Percentiles rank a stretch among this genome's conserved stretches.
Conservation (phyloP, 2,329 filamentous ascomycete species). For the Beauveria bassiana region DNA sequence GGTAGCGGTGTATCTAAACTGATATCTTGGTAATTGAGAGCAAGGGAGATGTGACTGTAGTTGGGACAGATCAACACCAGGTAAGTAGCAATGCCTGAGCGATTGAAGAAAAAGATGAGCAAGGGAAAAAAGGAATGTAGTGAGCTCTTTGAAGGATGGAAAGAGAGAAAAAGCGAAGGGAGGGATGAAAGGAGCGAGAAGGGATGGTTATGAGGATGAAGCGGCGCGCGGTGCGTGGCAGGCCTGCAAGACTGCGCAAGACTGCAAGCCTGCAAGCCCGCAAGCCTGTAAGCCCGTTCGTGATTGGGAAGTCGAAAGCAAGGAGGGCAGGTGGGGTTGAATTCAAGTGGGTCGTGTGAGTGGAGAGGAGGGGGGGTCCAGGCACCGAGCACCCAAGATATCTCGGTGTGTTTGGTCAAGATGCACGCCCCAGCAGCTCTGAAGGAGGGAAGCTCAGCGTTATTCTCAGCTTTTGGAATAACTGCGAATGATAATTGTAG, state of each 20-base stretch:
- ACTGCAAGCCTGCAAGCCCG: neutral
- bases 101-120: neutral
- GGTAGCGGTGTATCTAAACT: neutral
- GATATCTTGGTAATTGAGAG: slow-evolving; percentile 7
- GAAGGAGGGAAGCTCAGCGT: too few relatives aligned
- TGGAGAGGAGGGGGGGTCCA: neutral
- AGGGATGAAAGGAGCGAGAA: slow-evolving; percentile 8
- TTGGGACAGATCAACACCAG: slow-evolving; percentile 11
- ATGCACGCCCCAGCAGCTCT: neutral
- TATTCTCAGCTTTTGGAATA: too few relatives aligned
- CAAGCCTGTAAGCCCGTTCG: neutral
- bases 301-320: neutral
- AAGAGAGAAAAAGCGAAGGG: slow-evolving; percentile 10
- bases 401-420: neutral
- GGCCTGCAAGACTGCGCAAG: neutral
- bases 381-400: too few relatives aligned
- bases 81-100: neutral
- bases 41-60: slow-evolving; percentile 8
- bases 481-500: too few relatives aligned
- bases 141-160: slow-evolving; percentile 7
- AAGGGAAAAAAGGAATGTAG: slow-evolving; percentile 13
- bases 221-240: neutral
- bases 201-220: neutral
- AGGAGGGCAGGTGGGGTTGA: neutral
- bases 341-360: neutral